Percentiles rank a stretch among this genome's conserved stretches.
Conservation (phyloP, 768 basidiomycete species). For the Panaeolus cyanescens region DNA sequence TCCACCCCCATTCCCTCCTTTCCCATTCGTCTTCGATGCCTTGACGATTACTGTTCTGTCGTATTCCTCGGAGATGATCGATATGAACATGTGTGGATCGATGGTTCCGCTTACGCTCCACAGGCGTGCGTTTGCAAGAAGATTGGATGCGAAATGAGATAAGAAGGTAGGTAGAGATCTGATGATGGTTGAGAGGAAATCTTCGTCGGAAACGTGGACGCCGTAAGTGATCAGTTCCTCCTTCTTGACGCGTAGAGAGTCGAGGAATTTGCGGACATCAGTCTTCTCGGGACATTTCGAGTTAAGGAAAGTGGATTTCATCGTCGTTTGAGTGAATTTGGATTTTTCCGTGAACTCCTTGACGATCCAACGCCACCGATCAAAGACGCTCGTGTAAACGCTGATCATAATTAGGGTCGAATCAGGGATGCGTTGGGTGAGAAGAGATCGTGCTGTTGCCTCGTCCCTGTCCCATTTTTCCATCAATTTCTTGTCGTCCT, state of each 20-base stretch:
- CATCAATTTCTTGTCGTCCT: conserved; percentile 7
- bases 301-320: conserved; percentile 27
- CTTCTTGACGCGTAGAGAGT: conserved; percentile 17
- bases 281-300: conserved; percentile 26
- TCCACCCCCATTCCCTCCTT: neutral
- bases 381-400: conserved; percentile 22
- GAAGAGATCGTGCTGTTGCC: conserved; percentile 26
- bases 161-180: conserved; percentile 27
- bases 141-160: conserved; percentile 26
- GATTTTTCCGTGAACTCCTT: conserved; percentile 33
- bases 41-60: conserved; percentile 14
- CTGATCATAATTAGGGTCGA: conserved; percentile 26
- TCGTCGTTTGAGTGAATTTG: conserved; percentile 27
- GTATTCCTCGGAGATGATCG: conserved; percentile 29
- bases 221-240: conserved; percentile 27
- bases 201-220: conserved; percentile 27
- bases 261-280: conserved; percentile 29
- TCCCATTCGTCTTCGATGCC: neutral
- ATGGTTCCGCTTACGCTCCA: conserved; percentile 8
- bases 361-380: conserved; percentile 31
- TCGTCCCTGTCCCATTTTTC: conserved; percentile 36
- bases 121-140: conserved; percentile 19
- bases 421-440: conserved; percentile 33
- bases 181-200: conserved; percentile 33
- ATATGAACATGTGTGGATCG: conserved; percentile 21